A percentile compares a stretch with the other conserved stretches of the same genome.
phyloP scores from a whole-genome alignment of 2,329 filamentous ascomycete genomes.

The Bimuria novae-zelandiae region DNA sequence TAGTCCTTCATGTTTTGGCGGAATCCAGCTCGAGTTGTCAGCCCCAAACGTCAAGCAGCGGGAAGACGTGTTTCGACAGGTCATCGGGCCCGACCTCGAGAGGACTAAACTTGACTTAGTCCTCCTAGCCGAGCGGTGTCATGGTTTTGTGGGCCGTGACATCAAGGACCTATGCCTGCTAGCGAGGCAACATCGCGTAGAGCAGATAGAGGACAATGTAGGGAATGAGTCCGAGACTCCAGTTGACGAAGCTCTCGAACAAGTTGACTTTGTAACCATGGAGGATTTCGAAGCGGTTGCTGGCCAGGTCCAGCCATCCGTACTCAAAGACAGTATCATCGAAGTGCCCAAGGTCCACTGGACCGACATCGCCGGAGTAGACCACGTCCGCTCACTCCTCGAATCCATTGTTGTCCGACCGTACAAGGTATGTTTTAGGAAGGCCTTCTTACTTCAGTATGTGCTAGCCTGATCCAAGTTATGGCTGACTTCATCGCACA shows the following conservation, averaged over 20 bases:
- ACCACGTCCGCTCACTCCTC: slow-evolving; percentile 68
- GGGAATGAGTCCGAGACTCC: slow-evolving; percentile 29
- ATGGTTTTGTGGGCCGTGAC: slow-evolving; percentile 85
- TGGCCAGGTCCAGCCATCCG: slow-evolving; percentile 73
- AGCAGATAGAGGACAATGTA: slow-evolving; percentile 22
- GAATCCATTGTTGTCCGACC: slow-evolving; percentile 63
- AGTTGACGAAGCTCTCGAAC: slow-evolving; percentile 22
- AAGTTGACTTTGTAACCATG: slow-evolving; percentile 29
- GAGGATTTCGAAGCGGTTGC: slow-evolving; percentile 69
- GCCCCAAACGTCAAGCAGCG: slow-evolving; percentile 75
- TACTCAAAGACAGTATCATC: slow-evolving; percentile 87
- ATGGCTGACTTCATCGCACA: slow-evolving; percentile 19
- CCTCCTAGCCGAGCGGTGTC: slow-evolving; percentile 73
- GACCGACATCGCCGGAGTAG: slow-evolving; percentile 86
- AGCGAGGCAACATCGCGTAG: slow-evolving; percentile 51
- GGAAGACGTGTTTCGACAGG: slow-evolving; percentile 69
- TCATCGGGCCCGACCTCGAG: slow-evolving; percentile 53
- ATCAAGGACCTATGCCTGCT: slow-evolving; percentile 67
- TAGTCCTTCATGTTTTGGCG: slow-evolving; percentile 66
- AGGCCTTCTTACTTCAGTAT: too few species aligned
- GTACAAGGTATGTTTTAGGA: slow-evolving; percentile 52
- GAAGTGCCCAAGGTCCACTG: slow-evolving; percentile 85
- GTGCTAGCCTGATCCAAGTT: too few species aligned
- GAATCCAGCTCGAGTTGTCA: slow-evolving; percentile 72
- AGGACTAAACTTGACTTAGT: slow-evolving; percentile 53